Conservation (phyloP, 176 grass and related monocot genomes). For the Hsuehochloa calcarea region DNA sequence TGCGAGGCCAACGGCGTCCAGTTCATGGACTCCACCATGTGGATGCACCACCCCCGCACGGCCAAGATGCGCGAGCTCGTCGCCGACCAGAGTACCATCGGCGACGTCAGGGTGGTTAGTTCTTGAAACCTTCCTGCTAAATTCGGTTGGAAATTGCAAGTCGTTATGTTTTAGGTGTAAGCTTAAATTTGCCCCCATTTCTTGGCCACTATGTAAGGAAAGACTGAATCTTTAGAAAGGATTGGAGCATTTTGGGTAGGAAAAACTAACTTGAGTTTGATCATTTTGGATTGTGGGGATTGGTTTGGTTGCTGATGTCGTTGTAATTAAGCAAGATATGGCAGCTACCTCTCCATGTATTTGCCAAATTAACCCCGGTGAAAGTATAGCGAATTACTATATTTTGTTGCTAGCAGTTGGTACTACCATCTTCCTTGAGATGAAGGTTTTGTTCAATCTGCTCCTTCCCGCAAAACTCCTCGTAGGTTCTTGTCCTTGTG, state of each 20-base stretch:
- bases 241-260: not conserved
- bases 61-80: slow-evolving; percentile 74
- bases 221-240: not conserved
- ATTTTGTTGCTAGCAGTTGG: not conserved
- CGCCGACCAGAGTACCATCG: slow-evolving; percentile 52
- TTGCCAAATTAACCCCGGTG: not conserved
- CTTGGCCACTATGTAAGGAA: too few relatives aligned
- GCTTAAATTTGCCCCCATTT: too few relatives aligned
- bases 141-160: too few relatives aligned
- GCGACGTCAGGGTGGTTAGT: slow-evolving; percentile 55
- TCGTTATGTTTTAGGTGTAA: too few relatives aligned
- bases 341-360: not conserved
- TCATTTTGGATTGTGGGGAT: not conserved
- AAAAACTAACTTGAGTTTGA: not conserved
- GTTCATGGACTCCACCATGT: slow-evolving; percentile 96
- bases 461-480: not conserved
- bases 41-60: slow-evolving; percentile 88
- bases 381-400: not conserved
- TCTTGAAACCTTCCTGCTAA: not conserved
- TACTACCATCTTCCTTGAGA: not conserved
- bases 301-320: not conserved
- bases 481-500: not conserved
- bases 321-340: not conserved
- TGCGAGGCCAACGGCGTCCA: slow-evolving; percentile 52
- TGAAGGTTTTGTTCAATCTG: not conserved